phyloP scores from a whole-genome alignment of 805 yeast species.

The Sungouiella thailandica region DNA sequence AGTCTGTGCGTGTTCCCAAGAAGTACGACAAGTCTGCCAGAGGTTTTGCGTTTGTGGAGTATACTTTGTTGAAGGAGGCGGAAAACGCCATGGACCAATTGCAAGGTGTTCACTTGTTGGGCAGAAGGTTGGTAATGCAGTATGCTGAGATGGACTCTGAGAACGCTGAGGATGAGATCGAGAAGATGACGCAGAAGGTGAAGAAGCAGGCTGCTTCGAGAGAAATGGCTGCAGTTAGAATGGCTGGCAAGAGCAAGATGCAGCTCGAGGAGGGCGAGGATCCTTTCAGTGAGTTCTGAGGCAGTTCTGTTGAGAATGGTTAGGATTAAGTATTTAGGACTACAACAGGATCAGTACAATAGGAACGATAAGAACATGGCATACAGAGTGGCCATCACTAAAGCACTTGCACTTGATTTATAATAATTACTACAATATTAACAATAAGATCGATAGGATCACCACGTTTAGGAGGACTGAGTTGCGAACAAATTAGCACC shows the following conservation, averaged over 20 bases:
- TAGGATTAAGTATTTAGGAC: too few species aligned
- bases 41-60: constrained; percentile 98
- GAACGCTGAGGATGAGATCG: constrained; percentile 87
- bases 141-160: constrained; percentile 80
- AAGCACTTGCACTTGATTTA: too few species aligned
- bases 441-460: too few species aligned
- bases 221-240: constrained; percentile 63
- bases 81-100: constrained; percentile 90
- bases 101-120: constrained; percentile 93
- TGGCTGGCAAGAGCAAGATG: constrained; percentile 69
- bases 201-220: constrained; percentile 74
- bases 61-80: constrained; percentile 79
- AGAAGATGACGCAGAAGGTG: constrained; percentile 83
- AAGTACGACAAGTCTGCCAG: constrained; percentile 93
- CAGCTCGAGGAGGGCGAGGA: constrained; percentile 51
- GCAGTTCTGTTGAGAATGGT: not conserved
- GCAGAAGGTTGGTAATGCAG: constrained; percentile 90
- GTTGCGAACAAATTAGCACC: too few species aligned
- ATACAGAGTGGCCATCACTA: too few species aligned
- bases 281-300: constrained; percentile 21
- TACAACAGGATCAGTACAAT: too few species aligned
- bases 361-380: too few species aligned
- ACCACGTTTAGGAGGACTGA: too few species aligned
- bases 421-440: too few species aligned
- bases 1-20: constrained; percentile 93